A percentile compares a stretch with the other conserved stretches of the same genome.
These are phyloP conservation scores for Mycena polygramma DNA, from an alignment of 768 basidiomycete genomes.

Conservation along the genomic window DNA sequence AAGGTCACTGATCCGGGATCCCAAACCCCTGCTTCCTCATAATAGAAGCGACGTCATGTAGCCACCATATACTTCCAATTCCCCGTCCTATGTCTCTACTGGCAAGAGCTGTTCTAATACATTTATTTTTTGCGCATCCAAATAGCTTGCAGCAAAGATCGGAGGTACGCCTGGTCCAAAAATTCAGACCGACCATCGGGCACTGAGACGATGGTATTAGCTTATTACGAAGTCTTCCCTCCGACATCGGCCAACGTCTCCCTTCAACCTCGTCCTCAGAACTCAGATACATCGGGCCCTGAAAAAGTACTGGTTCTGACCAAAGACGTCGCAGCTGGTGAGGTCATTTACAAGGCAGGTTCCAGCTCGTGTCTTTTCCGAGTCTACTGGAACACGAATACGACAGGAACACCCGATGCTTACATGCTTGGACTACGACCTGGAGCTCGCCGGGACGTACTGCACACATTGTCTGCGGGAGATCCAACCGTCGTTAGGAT, in stretches of 20 bases:
- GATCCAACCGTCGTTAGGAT: conserved; percentile 60
- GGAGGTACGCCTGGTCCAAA: conserved; percentile 33
- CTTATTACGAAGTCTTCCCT: conserved; percentile 86
- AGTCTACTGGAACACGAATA: conserved; percentile 8
- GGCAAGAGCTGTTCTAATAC: conserved; percentile 37
- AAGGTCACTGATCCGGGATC: conserved; percentile 82
- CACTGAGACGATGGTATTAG: conserved; percentile 53
- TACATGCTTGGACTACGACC: conserved; percentile 77
- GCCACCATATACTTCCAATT: conserved; percentile 31
- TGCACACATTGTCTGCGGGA: conserved; percentile 81
- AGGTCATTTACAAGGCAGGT: conserved; percentile 81
- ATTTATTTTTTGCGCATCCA: conserved; percentile 27
- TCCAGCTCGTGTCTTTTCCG: neutral
- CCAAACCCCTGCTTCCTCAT: conserved; percentile 59
- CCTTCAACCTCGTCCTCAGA: conserved; percentile 57
- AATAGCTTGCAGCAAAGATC: conserved; percentile 27
- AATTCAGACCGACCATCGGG: conserved; percentile 31
- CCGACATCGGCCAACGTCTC: conserved; percentile 76
- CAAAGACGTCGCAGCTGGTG: conserved; percentile 78
- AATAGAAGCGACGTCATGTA: conserved; percentile 35
- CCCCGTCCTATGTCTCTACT: conserved; percentile 31
- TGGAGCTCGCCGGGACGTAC: conserved; percentile 75
- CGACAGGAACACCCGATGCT: conserved; percentile 82
- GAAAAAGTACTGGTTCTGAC: conserved; percentile 72
- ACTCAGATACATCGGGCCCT: conserved; percentile 44